These are phyloP conservation scores for Phytopythium aichiense DNA, from an alignment of 352 stramenopile species.

Conservation along the genomic window DNA sequence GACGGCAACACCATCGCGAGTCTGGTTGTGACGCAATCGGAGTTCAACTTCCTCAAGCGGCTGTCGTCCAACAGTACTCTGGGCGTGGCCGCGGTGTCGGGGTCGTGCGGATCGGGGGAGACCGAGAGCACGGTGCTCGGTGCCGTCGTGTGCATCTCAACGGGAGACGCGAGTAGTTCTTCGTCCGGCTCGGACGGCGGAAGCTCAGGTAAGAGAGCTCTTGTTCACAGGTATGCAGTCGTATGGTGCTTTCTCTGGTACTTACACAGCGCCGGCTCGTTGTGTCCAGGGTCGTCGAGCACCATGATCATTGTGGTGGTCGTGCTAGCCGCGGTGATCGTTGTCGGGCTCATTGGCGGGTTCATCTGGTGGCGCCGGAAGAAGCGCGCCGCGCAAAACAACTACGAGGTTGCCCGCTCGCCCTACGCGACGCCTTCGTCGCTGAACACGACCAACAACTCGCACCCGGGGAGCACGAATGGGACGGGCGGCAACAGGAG, in stretches of 20 bases:
- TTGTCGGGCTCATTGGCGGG: constrained; percentile 41
- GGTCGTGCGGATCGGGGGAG: constrained; percentile 27
- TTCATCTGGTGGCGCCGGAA: constrained; percentile 49
- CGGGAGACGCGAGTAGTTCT: constrained; percentile 8
- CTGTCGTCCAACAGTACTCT: constrained; percentile 37
- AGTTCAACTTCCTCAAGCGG: constrained; percentile 48
- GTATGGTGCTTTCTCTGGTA: too few relatives aligned
- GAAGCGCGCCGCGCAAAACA: constrained; percentile 14
- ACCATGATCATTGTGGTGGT: constrained; percentile 52
- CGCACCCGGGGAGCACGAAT: constrained; percentile 3
- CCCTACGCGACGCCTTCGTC: constrained; percentile 25
- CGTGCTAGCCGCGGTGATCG: constrained; percentile 41
- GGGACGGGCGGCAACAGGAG: background rate
- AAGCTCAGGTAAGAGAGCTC: background rate
- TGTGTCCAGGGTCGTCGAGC: constrained; percentile 20
- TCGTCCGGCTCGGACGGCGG: constrained; percentile 8
- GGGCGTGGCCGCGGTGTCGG: constrained; percentile 19
- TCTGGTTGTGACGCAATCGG: constrained; percentile 32
- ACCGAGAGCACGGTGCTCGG: constrained; percentile 43
- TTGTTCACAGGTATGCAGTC: too few relatives aligned
- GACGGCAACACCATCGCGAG: constrained; percentile 49
- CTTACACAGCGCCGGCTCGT: too few relatives aligned
- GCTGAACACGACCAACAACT: constrained; percentile 14
- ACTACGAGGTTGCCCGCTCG: constrained; percentile 24
- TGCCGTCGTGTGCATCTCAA: constrained; percentile 48